Percentiles rank a stretch among this genome's conserved stretches.
Evolutionary conservation across 2,329 filamentous ascomycete genomes (phyloP).

Genomic region (Fusarium sp.): DNA sequence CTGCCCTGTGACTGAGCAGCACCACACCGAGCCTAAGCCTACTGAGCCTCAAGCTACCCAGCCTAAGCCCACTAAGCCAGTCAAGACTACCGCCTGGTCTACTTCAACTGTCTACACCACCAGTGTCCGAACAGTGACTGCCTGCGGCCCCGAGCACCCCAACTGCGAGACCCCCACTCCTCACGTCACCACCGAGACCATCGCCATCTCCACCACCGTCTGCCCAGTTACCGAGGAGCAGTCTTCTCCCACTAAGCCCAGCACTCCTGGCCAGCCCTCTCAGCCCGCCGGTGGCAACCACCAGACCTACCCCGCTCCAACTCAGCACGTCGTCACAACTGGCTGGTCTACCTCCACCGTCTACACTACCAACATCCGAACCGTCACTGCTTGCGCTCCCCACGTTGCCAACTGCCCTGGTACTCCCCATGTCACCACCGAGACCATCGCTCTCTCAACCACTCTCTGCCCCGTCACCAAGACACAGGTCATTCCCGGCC

Average conservation of each 20-base stretch:
- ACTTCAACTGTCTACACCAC: constrained; percentile 32
- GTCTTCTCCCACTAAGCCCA: constrained; percentile 3
- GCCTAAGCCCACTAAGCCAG: neutral
- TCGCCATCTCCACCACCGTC: constrained; percentile 28
- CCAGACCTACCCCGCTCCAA: neutral
- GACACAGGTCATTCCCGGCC: constrained; percentile 4
- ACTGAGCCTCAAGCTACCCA: neutral
- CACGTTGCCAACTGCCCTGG: constrained; percentile 1
- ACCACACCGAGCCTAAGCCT: neutral
- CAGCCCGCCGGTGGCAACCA: neutral
- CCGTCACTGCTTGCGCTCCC: constrained; percentile 26
- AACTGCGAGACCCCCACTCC: constrained; percentile 4
- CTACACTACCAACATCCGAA: constrained; percentile 33
- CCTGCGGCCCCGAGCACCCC: neutral
- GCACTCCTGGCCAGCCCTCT: neutral
- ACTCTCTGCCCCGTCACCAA: constrained; percentile 31
- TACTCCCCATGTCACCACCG: constrained; percentile 7
- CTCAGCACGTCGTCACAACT: neutral
- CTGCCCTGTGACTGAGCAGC: constrained; percentile 24
- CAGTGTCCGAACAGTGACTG: constrained; percentile 31
- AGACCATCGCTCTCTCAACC: constrained; percentile 18
- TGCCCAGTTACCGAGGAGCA: constrained; percentile 24
- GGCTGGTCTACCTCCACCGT: constrained; percentile 22
- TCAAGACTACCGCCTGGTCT: neutral
- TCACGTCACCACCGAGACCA: constrained; percentile 13